These are phyloP conservation scores for Stephanodiscus triporus DNA, from an alignment of 108 stramenopile species.

Conservation along the genomic window DNA sequence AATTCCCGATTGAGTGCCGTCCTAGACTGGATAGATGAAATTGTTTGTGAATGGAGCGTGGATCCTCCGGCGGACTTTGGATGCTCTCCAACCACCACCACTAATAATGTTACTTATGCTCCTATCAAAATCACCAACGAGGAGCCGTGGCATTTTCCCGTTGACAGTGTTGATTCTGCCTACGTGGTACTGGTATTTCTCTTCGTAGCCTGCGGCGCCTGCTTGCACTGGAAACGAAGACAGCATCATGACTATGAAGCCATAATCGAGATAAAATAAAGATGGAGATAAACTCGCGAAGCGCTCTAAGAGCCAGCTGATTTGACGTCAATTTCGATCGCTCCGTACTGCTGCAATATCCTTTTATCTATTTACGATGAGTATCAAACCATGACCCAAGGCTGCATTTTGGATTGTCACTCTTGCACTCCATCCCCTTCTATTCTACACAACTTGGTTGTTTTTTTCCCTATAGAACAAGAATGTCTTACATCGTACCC, in stretches of 20 bases:
- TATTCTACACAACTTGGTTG: not conserved
- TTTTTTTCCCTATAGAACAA: not conserved
- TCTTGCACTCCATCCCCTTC: not conserved
- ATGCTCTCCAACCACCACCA: not conserved
- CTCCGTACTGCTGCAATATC: too few species aligned
- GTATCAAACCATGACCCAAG: too few species aligned
- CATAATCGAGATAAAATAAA: too few species aligned
- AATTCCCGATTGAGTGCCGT: slow-evolving; percentile 22
- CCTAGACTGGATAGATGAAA: slow-evolving; percentile 25
- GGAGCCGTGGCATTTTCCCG: not conserved
- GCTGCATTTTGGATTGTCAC: too few species aligned
- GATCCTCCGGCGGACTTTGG: slow-evolving; percentile 30
- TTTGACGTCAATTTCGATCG: too few species aligned
- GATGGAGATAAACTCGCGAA: too few species aligned
- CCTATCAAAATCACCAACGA: not conserved
- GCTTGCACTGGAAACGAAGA: not conserved
- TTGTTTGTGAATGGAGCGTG: slow-evolving; percentile 27
- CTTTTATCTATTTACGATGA: too few species aligned
- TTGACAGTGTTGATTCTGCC: not conserved
- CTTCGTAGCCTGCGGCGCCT: not conserved
- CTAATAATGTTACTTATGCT: not conserved
- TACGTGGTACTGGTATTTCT: not conserved
- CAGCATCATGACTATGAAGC: not conserved
- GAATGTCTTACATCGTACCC: slow-evolving; percentile 56
- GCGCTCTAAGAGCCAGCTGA: too few species aligned